phyloP scores from a whole-genome alignment of 2,329 filamentous ascomycete species.

The Colletotrichum incanum region DNA sequence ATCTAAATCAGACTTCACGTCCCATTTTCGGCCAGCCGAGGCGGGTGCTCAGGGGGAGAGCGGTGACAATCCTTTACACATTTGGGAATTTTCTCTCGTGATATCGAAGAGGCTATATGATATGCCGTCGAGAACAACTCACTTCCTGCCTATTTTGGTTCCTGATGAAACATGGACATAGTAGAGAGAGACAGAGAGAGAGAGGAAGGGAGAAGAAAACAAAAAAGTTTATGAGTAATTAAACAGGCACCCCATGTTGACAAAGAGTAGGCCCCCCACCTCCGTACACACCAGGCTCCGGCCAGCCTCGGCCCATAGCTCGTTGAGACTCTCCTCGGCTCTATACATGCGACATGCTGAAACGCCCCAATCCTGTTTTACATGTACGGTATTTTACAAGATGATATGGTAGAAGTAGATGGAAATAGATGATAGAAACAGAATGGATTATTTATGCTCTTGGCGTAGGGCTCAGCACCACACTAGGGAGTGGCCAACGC shows the following conservation, averaged over 20 bases:
- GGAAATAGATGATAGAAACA: neutral
- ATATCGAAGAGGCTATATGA: neutral
- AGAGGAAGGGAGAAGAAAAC: neutral
- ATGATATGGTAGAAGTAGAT: neutral
- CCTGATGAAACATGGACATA: neutral
- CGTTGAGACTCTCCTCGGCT: neutral
- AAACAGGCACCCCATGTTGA: neutral
- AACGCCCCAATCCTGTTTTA: conserved; percentile 16
- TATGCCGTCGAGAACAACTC: neutral
- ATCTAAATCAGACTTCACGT: conserved; percentile 18
- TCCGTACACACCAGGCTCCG: conserved; percentile 24
- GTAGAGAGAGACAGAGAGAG: too few species aligned
- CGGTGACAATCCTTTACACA: neutral
- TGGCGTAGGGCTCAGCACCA: neutral
- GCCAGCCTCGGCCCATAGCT: conserved; percentile 39
- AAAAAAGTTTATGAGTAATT: neutral
- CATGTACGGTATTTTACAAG: conserved; percentile 12
- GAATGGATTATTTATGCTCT: conserved; percentile 3
- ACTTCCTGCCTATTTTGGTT: neutral
- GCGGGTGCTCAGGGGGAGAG: neutral
- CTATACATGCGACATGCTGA: conserved; percentile 1
- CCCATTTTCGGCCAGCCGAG: conserved; percentile 5
- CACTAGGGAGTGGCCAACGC: conserved; percentile 5
- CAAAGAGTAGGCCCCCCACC: neutral
- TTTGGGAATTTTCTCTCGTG: neutral